Percentiles rank a stretch among this genome's conserved stretches.
These are phyloP conservation scores for Excoecaria agallocha DNA, from an alignment of 345 rosid species.

Conservation along the genomic window DNA sequence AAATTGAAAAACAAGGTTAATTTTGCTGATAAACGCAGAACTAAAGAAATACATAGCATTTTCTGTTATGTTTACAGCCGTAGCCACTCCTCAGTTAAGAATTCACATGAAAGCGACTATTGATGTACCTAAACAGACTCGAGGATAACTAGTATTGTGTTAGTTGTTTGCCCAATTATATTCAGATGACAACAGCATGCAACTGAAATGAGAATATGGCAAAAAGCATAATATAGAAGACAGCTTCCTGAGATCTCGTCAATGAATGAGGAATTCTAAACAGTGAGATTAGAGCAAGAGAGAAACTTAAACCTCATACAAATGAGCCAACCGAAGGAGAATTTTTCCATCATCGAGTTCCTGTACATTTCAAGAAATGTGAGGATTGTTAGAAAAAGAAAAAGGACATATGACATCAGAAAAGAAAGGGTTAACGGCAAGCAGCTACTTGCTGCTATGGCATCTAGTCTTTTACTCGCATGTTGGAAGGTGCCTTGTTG, in stretches of 20 bases:
- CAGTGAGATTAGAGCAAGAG: background rate
- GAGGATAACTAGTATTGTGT: background rate
- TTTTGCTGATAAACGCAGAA: no score
- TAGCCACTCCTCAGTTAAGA: background rate
- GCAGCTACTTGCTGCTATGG: background rate
- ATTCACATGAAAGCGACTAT: background rate
- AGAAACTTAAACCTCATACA: conserved; percentile 63
- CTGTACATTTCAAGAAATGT: conserved; percentile 34
- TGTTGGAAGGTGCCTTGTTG: no score
- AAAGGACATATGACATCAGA: conserved; percentile 6
- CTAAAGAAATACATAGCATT: no score
- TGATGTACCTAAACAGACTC: background rate
- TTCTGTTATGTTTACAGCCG: no score
- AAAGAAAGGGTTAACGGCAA: background rate
- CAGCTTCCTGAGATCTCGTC: background rate
- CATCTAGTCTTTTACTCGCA: background rate
- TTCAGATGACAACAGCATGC: background rate
- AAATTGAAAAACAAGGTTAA: background rate
- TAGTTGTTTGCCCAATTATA: background rate
- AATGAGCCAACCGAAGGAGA: conserved; percentile 85
- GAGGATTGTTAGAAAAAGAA: conserved; percentile 4
- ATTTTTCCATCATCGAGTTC: conserved; percentile 73
- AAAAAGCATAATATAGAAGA: background rate
- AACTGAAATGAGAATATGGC: background rate
- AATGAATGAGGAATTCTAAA: background rate